phyloP scores from a whole-genome alignment of 805 yeast species.

The Diddensiella santjacobensis region DNA sequence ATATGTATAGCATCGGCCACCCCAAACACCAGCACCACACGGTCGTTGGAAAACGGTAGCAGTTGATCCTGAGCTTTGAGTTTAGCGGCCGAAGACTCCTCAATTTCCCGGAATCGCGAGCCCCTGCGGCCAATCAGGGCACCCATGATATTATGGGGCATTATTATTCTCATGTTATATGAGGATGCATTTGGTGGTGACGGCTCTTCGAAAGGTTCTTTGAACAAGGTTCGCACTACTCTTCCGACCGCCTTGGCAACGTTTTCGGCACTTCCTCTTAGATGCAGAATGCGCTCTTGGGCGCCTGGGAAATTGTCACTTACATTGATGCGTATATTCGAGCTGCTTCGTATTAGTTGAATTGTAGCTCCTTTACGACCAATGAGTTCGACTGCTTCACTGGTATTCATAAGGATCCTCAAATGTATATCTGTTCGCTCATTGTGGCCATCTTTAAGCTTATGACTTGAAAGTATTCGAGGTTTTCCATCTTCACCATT shows the following conservation, averaged over 20 bases:
- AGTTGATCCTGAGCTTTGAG: constrained; percentile 69
- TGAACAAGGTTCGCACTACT: constrained; percentile 60
- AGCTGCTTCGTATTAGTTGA: constrained; percentile 55
- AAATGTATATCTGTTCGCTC: constrained; percentile 46
- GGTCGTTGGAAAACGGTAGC: constrained; percentile 72
- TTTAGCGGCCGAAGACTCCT: constrained; percentile 74
- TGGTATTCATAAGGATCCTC: constrained; percentile 71
- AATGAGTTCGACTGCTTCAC: constrained; percentile 70
- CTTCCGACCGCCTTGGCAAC: constrained; percentile 82
- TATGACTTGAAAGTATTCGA: neutral
- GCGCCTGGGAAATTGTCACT: constrained; percentile 68
- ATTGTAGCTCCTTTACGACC: constrained; percentile 81
- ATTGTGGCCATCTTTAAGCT: neutral
- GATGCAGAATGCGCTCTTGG: constrained; percentile 70
- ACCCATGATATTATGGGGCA: constrained; percentile 80
- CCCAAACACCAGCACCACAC: constrained; percentile 65
- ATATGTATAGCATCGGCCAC: constrained; percentile 86
- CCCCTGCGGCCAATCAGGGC: constrained; percentile 78
- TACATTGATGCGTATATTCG: constrained; percentile 63
- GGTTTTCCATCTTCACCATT: neutral
- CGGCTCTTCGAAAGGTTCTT: constrained; percentile 62
- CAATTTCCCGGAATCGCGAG: constrained; percentile 70
- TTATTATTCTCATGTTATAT: constrained; percentile 55
- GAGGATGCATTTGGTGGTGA: constrained; percentile 53
- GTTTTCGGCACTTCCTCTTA: constrained; percentile 69